Conservation (phyloP, 805 yeast species). For the Teunomyces cretensis region DNA sequence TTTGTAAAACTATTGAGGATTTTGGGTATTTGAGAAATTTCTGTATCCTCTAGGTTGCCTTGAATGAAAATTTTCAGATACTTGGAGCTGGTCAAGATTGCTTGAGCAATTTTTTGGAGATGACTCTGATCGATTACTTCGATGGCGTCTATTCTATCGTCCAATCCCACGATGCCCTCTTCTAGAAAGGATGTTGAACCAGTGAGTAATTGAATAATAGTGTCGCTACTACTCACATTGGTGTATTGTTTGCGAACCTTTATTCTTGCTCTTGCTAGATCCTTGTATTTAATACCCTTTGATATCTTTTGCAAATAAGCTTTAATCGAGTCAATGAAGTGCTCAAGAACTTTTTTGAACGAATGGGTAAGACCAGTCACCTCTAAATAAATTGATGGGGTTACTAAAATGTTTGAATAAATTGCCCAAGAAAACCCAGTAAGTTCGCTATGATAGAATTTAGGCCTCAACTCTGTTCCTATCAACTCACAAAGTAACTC, state of each 20-base stretch:
- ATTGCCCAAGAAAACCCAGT: constrained; percentile 59
- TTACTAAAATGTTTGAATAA: constrained; percentile 54
- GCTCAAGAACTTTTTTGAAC: constrained; percentile 30
- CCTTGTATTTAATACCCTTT: constrained; percentile 22
- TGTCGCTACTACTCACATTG: constrained; percentile 39
- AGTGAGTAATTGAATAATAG: constrained; percentile 49
- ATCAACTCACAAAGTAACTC: constrained; percentile 56
- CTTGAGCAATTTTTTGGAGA: constrained; percentile 27
- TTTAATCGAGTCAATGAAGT: constrained; percentile 33
- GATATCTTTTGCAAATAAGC: constrained; percentile 12
- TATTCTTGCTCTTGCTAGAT: constrained; percentile 46
- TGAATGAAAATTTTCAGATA: constrained; percentile 46
- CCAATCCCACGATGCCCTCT: constrained; percentile 52
- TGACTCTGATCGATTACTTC: constrained; percentile 45
- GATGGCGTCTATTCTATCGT: constrained; percentile 55
- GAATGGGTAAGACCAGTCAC: constrained; percentile 53
- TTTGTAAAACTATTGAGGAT: constrained; percentile 22
- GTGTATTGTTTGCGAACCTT: constrained; percentile 48
- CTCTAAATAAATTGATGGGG: constrained; percentile 50
- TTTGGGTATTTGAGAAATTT: constrained; percentile 15
- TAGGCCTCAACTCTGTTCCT: constrained; percentile 36
- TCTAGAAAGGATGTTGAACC: constrained; percentile 57
- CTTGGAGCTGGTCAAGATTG: constrained; percentile 27
- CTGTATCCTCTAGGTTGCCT: constrained; percentile 42
- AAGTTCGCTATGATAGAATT: constrained; percentile 54